These are phyloP conservation scores for Geotrichum fermentans DNA, from an alignment of 1,139 yeast genomes.

Conservation along the genomic window DNA sequence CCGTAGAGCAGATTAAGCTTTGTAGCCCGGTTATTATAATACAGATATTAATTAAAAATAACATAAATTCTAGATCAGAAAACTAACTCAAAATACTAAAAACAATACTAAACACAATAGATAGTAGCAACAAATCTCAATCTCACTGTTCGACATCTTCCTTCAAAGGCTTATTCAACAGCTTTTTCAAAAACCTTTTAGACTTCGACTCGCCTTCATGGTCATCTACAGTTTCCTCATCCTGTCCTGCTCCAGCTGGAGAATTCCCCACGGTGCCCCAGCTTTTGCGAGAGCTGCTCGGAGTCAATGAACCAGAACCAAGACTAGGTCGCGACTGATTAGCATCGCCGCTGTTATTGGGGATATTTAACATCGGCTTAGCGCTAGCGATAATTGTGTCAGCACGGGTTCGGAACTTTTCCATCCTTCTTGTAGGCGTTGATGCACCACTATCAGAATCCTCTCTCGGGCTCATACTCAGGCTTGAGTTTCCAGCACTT, in stretches of 20 bases:
- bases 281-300: not conserved
- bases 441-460: too few relatives aligned
- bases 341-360: not conserved
- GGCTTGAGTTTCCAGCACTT: too few relatives aligned
- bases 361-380: not conserved
- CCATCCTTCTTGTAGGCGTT: not conserved
- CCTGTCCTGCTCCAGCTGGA: not conserved
- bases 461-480: too few relatives aligned
- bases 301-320: not conserved
- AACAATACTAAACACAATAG: too few relatives aligned
- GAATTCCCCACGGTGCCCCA: too few relatives aligned
- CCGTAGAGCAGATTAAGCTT: too few relatives aligned
- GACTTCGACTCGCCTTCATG: not conserved
- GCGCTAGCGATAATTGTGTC: constrained; percentile 1
- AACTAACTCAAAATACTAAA: too few relatives aligned
- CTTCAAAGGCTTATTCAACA: not conserved
- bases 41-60: too few relatives aligned
- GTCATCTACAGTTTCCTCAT: constrained; percentile 3
- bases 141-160: not conserved
- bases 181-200: not conserved
- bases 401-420: not conserved
- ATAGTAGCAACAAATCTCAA: not conserved
- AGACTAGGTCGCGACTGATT: not conserved
- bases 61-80: too few relatives aligned
- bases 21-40: too few relatives aligned